These are phyloP conservation scores for Cryptococcus floricola DNA, from an alignment of 1,284 basidiomycete genomes.

Conservation along the genomic window DNA sequence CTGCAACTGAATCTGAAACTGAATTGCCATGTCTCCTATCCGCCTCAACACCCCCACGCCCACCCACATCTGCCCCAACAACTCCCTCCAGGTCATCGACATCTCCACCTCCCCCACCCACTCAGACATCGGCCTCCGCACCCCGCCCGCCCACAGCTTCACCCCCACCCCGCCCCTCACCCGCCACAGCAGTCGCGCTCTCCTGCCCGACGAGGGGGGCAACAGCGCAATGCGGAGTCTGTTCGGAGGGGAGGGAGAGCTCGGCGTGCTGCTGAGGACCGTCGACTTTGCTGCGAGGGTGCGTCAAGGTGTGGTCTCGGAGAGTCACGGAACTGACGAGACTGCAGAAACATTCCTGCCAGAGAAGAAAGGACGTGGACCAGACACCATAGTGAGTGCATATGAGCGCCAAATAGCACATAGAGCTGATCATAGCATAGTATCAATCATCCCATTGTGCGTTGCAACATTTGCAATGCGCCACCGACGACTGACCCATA, in stretches of 20 bases:
- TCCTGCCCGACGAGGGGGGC: not conserved
- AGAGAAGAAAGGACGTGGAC: slow-evolving; percentile 47
- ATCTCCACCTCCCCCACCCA: not conserved
- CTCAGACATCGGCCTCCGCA: slow-evolving; percentile 9
- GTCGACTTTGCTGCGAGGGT: slow-evolving; percentile 48
- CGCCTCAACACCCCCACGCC: not conserved
- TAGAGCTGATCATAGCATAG: slow-evolving; percentile 6
- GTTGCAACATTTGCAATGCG: not conserved
- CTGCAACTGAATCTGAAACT: too few relatives aligned
- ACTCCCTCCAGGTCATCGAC: not conserved
- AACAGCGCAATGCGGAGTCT: not conserved
- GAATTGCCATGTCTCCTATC: not conserved
- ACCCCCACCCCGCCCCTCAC: slow-evolving; percentile 19
- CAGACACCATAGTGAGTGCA: slow-evolving; percentile 45
- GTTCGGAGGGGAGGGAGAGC: slow-evolving; percentile 16
- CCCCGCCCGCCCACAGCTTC: slow-evolving; percentile 19
- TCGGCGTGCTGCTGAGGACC: slow-evolving; percentile 37
- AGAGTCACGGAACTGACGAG: not conserved
- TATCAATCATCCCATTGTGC: slow-evolving; percentile 47
- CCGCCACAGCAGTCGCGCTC: slow-evolving; percentile 2
- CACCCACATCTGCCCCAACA: not conserved
- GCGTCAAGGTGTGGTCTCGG: slow-evolving; percentile 12
- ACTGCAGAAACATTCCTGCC: slow-evolving; percentile 46
- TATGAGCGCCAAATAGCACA: not conserved
- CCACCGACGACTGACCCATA: not conserved